Base-by-base conservation (phyloP, 78 protist genomes). In the Planoprotostelium fungivorum region DNA sequence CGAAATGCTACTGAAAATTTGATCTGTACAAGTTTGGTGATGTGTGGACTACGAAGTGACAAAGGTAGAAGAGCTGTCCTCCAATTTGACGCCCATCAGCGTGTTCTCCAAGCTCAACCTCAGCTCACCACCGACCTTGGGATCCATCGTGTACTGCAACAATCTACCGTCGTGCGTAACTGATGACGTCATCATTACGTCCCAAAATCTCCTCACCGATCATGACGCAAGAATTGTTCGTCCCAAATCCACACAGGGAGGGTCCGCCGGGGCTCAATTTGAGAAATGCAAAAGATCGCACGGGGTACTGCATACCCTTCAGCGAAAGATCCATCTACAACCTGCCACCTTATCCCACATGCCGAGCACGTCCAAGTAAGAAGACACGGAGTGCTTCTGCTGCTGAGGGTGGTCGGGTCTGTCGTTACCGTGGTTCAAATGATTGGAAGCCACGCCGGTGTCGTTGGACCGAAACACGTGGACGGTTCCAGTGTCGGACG, bases 401-500 rank as follows among this genome's bases (percentile, higher is more conserved):
- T 31, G 86, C 36, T 37, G 35, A 1, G 34, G n/a, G 29, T 86
- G 36, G 1, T 86, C 35, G 31, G 73, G 5, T 51, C 16, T 51
- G 5, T 16, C 73, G 73, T 5, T 16, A 51, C 16, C 31, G 5
- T 29, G 88, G 25, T 5, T 37, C 88, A 35, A 1, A 29, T 87
- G 73, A 36, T 36, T 31, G 37, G 84, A 0, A 16, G 84, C 63
- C 37, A 35, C 25, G 28, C 83, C 28, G 31, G 10, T 9, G 63
- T 37, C 16, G 10, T 73, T 84, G 38, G 73, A 23, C 35, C 73
- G 39, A 87, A 92, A 94, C 28, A 94, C 91, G 86, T 94, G 96
- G 39, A 94, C 89, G 5, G 96, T 94, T 34, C 90, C 96, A 35
- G 90, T 89, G 23, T 91, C 96, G 84, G 91, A 87, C 0, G 91